phyloP scores from a whole-genome alignment of 768 basidiomycete species.

The Phaeolepiota aurea region DNA sequence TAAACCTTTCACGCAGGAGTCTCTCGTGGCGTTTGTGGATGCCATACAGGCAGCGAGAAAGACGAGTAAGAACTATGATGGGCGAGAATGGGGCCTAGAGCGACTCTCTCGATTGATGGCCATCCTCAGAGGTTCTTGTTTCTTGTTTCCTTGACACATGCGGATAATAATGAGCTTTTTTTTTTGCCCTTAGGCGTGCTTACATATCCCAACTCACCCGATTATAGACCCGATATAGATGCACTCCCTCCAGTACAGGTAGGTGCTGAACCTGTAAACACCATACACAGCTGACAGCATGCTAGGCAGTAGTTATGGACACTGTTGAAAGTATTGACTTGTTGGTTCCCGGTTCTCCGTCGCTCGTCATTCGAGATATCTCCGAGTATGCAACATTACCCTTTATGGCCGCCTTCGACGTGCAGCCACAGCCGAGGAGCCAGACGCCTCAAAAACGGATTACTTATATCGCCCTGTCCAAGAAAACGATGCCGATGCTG shows the following conservation, averaged over 20 bases:
- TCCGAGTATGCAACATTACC: constrained; percentile 84
- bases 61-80: constrained; percentile 37
- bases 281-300: no score
- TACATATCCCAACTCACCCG: constrained; percentile 76
- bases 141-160: no score
- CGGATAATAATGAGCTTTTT: constrained; percentile 6
- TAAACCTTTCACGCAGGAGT: constrained; percentile 73
- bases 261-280: constrained; percentile 8
- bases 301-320: constrained; percentile 69
- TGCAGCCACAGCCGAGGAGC: constrained; percentile 30
- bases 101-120: constrained; percentile 62
- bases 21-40: constrained; percentile 73
- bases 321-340: constrained; percentile 64
- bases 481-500: constrained; percentile 79
- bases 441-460: constrained; percentile 51
- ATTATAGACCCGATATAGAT: constrained; percentile 87
- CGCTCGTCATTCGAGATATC: constrained; percentile 74
- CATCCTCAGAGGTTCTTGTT: constrained; percentile 58
- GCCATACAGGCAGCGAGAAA: constrained; percentile 55
- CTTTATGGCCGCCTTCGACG: constrained; percentile 73
- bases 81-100: constrained; percentile 57
- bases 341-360: constrained; percentile 49
- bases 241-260: constrained; percentile 75
- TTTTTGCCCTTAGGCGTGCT: constrained; percentile 64
- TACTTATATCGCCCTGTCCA: constrained; percentile 86